phyloP scores from a whole-genome alignment of 371 early-diverging fungal genomes.

The Rhizopus microsporus region DNA sequence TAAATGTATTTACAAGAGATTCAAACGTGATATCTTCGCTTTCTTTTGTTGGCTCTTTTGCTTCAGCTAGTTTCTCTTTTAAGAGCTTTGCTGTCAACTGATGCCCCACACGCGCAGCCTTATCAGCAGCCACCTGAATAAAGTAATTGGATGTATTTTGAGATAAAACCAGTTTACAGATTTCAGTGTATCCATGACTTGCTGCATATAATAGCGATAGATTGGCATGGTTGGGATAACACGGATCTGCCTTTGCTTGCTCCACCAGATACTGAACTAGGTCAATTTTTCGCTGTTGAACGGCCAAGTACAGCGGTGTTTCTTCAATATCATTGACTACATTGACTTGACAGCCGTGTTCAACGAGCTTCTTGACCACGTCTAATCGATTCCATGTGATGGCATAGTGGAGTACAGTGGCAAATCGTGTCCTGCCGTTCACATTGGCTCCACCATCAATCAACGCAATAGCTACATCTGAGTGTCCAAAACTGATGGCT shows the following conservation, averaged over 20 bases:
- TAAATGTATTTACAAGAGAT: slow-evolving; percentile 37
- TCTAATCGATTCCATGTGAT: slow-evolving; percentile 50
- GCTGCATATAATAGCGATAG: slow-evolving; percentile 51
- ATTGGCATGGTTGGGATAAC: slow-evolving; percentile 27
- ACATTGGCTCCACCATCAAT: slow-evolving; percentile 40
- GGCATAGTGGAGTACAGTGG: slow-evolving; percentile 46
- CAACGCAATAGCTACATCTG: slow-evolving; percentile 23
- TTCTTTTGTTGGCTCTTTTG: background rate
- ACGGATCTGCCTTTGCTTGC: slow-evolving; percentile 44
- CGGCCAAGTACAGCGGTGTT: slow-evolving; percentile 46
- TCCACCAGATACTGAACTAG: slow-evolving; percentile 38
- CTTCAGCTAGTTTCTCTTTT: slow-evolving; percentile 11
- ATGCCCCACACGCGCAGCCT: slow-evolving; percentile 31
- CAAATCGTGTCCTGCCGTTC: slow-evolving; percentile 31
- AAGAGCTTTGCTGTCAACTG: slow-evolving; percentile 24
- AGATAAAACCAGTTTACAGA: slow-evolving; percentile 39
- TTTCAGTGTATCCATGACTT: slow-evolving; percentile 51
- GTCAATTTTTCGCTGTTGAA: slow-evolving; percentile 53
- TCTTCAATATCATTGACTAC: slow-evolving; percentile 45
- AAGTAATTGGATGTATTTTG: slow-evolving; percentile 32
- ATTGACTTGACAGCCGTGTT: slow-evolving; percentile 31
- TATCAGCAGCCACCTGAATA: slow-evolving; percentile 31
- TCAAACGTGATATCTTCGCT: slow-evolving; percentile 24
- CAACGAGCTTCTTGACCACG: slow-evolving; percentile 36
- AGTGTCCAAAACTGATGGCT: slow-evolving; percentile 42